Evolutionary conservation across 345 rosid genomes (phyloP).

Genomic region (Pistacia atlantica): DNA sequence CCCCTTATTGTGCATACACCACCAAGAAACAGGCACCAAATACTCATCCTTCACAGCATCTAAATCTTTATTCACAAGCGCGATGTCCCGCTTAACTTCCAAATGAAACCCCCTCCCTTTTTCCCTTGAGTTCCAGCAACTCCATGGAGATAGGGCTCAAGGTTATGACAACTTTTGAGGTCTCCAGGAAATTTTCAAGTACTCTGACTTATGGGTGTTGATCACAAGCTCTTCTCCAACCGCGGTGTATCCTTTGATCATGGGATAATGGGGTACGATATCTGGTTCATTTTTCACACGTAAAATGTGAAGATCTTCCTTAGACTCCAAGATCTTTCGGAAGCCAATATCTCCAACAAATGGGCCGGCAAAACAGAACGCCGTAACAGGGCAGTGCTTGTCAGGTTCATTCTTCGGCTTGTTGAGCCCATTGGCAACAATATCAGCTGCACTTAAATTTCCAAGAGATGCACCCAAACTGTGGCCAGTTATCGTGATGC

Average conservation of each 20-base stretch:
- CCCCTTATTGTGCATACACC: conserved; percentile 47
- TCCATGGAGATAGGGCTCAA: conserved; percentile 43
- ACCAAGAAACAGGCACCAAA: conserved; percentile 53
- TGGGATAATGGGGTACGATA: conserved; percentile 19
- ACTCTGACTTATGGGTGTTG: conserved; percentile 28
- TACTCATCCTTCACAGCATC: conserved; percentile 40
- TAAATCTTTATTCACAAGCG: conserved; percentile 30
- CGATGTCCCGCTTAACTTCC: conserved; percentile 32
- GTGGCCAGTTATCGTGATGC: conserved; percentile 61
- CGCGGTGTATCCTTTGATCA: conserved; percentile 5
- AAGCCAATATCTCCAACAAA: conserved; percentile 47
- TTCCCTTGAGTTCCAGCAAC: conserved; percentile 37
- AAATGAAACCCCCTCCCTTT: conserved; percentile 19
- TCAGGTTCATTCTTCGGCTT: conserved; percentile 13
- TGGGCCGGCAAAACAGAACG: conserved; percentile 56
- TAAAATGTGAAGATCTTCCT: conserved; percentile 30
- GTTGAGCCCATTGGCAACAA: conserved; percentile 37
- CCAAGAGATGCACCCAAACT: conserved; percentile 66
- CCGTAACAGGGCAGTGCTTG: conserved; percentile 46
- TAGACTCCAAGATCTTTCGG: conserved; percentile 16
- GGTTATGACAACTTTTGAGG: conserved; percentile 18
- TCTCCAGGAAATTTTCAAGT: conserved; percentile 31
- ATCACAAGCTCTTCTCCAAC: conserved; percentile 30
- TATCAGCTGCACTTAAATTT: conserved; percentile 55
- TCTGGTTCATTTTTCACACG: conserved; percentile 30